phyloP scores from a whole-genome alignment of 495 filamentous ascomycete species.

The Friedmanniomyces endolithicus region DNA sequence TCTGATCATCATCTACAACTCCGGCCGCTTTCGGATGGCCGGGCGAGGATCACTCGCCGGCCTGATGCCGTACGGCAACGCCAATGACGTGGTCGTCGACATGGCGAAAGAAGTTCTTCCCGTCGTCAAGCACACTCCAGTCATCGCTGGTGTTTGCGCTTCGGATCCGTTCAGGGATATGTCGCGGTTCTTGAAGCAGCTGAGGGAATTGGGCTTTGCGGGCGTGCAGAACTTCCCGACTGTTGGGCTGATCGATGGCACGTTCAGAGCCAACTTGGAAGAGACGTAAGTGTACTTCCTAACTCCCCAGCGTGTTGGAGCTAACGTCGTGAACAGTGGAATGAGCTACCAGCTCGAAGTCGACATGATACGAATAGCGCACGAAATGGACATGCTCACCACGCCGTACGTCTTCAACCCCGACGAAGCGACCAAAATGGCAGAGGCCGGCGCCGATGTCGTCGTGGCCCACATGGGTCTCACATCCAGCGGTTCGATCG shows the following conservation, averaged over 20 bases:
- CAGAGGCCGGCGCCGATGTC: conserved; percentile 50
- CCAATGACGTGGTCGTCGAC: conserved; percentile 54
- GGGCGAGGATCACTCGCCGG: conserved; percentile 57
- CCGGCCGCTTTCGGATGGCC: conserved; percentile 61
- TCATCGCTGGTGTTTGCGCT: conserved; percentile 55
- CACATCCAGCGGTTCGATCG: conserved; percentile 53
- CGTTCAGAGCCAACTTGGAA: conserved; percentile 52
- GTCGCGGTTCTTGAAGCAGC: conserved; percentile 42
- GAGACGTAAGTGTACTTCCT: conserved; percentile 35
- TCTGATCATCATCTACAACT: conserved; percentile 62
- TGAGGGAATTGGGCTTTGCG: conserved; percentile 47
- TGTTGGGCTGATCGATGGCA: conserved; percentile 56
- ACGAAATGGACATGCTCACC: conserved; percentile 46
- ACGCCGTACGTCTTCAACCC: conserved; percentile 57
- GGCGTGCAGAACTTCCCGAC: conserved; percentile 56
- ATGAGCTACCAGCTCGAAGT: conserved; percentile 56
- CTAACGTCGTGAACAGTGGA: conserved; percentile 22
- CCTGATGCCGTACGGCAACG: conserved; percentile 60
- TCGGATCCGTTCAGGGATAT: conserved; percentile 54
- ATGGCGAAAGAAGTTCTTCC: conserved; percentile 49
- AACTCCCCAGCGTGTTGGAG: no score
- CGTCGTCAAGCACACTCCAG: conserved; percentile 45
- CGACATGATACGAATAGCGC: conserved; percentile 47
- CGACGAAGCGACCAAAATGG: conserved; percentile 48
- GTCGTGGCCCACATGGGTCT: conserved; percentile 59